Percentiles rank a stretch among this genome's conserved stretches.
Evolutionary conservation across 2,329 filamentous ascomycete genomes (phyloP).

Genomic region (Pseudogymnoascus sp.): DNA sequence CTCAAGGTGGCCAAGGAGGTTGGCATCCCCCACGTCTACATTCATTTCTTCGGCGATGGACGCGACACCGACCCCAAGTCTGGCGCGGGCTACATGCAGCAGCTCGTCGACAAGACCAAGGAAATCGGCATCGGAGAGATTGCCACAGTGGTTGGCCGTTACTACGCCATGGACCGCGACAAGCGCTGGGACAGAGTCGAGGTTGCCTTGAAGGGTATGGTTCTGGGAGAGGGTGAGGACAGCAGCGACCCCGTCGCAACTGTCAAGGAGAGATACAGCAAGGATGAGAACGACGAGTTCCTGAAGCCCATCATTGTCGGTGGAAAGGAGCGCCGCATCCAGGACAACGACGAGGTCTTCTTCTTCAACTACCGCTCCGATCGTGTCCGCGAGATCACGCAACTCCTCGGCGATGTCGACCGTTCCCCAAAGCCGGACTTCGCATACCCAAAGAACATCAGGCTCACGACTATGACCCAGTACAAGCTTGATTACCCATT

Average conservation of each 20-base stretch:
- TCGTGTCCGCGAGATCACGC: constrained; percentile 90
- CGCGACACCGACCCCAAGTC: constrained; percentile 98
- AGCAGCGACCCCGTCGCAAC: constrained; percentile 77
- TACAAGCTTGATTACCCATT: constrained; percentile 97
- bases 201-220: constrained; percentile 77
- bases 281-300: constrained; percentile 92
- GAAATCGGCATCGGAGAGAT: constrained; percentile 82
- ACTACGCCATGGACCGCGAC: constrained; percentile 99
- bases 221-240: constrained; percentile 79
- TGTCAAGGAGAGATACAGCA: constrained; percentile 79
- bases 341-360: constrained; percentile 87
- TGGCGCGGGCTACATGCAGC: constrained; percentile 76
- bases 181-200: constrained; percentile 98
- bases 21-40: constrained; percentile 82
- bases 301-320: constrained; percentile 94
- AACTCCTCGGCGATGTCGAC: constrained; percentile 86
- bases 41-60: constrained; percentile 98
- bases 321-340: constrained; percentile 75
- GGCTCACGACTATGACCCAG: constrained; percentile 92
- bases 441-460: constrained; percentile 80
- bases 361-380: constrained; percentile 99
- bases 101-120: constrained; percentile 70
- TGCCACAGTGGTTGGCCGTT: constrained; percentile 87
- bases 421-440: constrained; percentile 86
- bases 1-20: constrained; percentile 85